Evolutionary conservation across 257 asterid genomes (phyloP), one percentile per base, ranked within the genome.

Genomic region (Solanum okadae): DNA sequence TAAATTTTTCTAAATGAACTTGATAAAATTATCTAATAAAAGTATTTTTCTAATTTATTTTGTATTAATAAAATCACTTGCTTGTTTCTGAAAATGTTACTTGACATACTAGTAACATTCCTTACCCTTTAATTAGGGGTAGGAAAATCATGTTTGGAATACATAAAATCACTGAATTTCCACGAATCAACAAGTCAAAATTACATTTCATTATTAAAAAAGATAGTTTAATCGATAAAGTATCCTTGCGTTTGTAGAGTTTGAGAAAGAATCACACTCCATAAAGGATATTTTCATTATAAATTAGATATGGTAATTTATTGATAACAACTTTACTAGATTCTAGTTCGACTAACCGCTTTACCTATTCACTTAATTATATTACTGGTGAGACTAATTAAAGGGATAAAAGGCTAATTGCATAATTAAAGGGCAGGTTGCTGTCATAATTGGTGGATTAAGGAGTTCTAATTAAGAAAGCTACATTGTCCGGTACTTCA

Each of bases 331-430:
- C 13, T 65, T 68, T 6, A 70, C 0, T 29, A 70, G 6, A 70
- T 70, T 81, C 88, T 86, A 79, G 33, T 91, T 86, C 93, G 90
- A 83, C 89, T 92, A 94, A 94, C 98, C 92, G 92, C 94, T 73
- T 73, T 73, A 35, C 82, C 49, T 34, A 5, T 34, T 42, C 29
- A 34, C 49, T 35, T 35, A 35, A 34, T 73, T 34, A 73, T 10
- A 35, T 73, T 73, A 35, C 0, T 34, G 2, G 27, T 18, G 46
- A 34, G 81, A 73, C 16, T 73, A 20, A 34, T 35, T 73, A 73
- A 73, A 72, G 42, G n/a, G 15, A 71, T 33, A 71, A 33, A 71
- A 35, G 40, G 16, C 9, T 73, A 73, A 73, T 4, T 73, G 82
- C 92, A 91, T 94, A 91, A 91, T 94, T 37, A 20, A 40, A 44